Base-by-base conservation (phyloP, 495 filamentous ascomycete genomes). In the Darksidea phi region DNA sequence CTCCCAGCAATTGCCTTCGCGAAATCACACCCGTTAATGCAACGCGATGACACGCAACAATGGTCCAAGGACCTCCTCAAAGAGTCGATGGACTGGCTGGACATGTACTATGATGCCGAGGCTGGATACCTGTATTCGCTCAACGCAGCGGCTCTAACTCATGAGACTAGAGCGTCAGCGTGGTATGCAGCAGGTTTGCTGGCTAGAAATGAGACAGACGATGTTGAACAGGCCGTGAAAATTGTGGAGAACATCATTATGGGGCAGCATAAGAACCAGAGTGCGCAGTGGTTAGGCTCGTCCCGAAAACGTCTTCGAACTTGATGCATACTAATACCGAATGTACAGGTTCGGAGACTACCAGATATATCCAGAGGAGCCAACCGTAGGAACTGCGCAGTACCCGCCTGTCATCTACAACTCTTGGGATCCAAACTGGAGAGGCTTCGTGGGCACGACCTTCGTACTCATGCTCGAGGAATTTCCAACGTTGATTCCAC, bases 381-480 rank as follows among this genome's bases (percentile, higher is more conserved):
- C 58, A 15, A 61, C 38, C n/a, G 49, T 61, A 15, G 58, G 58
- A 52, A 61, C 41, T 18, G 17, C 15, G 15, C 58, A 61, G 38
- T 61, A 61, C 25, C 49, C 48, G 13, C 58, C 58, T 4, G 17
- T 12, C 2, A 61, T 61, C 38, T 61, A 61, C 41, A 61, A 61
- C 42, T 61, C 58, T 18, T 61, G 58, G 58, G 58, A 61, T 47
- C 58, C 58, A 4, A 61, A 61, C 32, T 61, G 58, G 58, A 17
- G 58, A 17, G 58, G 58, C 24, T 61, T 61, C 37, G 49, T 61
- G 6, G 58, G 49, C 0, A 61, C 58, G 12, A 54, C 58, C 8
- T 61, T 61, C 28, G 32, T 61, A 13, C 49, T 61, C 17, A 61
- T 61, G 12, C 49, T 61, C 13, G 58, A 61, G 36, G 58, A 61